A percentile compares a stretch with the other conserved stretches of the same genome.
These are phyloP conservation scores for Blastosporella zonata DNA, from an alignment of 1,284 basidiomycete species.

Conservation along the genomic window DNA sequence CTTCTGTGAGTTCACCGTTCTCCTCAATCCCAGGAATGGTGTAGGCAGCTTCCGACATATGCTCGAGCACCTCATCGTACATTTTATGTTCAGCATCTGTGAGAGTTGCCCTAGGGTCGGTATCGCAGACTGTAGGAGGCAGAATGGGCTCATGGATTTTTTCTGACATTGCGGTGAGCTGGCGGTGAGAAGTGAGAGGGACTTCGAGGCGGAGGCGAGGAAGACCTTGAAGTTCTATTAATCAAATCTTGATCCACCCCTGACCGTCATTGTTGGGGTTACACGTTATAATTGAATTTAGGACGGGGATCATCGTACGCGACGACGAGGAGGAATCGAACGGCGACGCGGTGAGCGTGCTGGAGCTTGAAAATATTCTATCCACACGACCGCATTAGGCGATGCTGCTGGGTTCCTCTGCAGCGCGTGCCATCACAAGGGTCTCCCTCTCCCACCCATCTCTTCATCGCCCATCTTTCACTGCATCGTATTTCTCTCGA, in stretches of 20 bases:
- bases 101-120: conserved; percentile 35
- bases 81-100: conserved; percentile 47
- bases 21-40: conserved; percentile 44
- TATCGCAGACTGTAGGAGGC: conserved; percentile 30
- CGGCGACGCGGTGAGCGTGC: background rate
- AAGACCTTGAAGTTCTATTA: conserved; percentile 1
- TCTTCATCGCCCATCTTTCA: conserved; percentile 1
- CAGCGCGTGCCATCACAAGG: background rate
- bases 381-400: conserved; percentile 14
- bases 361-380: background rate
- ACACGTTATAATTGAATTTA: background rate
- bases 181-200: conserved; percentile 4
- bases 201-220: conserved; percentile 9
- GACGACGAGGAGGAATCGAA: background rate
- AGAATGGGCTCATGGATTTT: conserved; percentile 34
- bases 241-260: conserved; percentile 8
- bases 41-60: conserved; percentile 56
- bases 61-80: conserved; percentile 53
- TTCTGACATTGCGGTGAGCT: conserved; percentile 26
- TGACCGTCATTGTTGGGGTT: background rate
- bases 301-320: background rate
- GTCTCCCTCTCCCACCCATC: conserved; percentile 5
- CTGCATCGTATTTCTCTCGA: background rate
- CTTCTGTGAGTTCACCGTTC: conserved; percentile 51
- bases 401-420: conserved; percentile 11